Percentiles rank a stretch among this genome's conserved stretches.
Evolutionary conservation across 129 eudicot genomes (phyloP).

Genomic region (Chrysanthemum lavandulifolium): DNA sequence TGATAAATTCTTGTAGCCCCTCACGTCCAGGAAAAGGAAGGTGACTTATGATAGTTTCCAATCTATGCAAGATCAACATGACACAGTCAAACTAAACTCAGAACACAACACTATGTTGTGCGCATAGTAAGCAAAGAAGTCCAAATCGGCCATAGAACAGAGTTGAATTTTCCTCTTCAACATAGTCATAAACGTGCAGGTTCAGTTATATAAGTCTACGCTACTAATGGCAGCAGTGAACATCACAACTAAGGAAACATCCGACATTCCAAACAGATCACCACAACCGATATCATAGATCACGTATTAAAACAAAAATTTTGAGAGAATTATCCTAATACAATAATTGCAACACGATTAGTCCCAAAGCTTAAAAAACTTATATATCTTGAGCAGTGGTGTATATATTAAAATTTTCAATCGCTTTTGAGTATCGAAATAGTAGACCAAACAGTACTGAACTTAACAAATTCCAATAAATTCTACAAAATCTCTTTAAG

Average conservation of each 20-base stretch:
- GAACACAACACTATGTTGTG: not conserved
- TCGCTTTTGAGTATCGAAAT: too few species aligned
- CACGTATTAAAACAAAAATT: not conserved
- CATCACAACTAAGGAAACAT: not conserved
- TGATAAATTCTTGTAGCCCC: constrained; percentile 59
- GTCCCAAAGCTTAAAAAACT: too few species aligned
- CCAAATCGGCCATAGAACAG: too few species aligned
- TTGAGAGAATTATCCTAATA: not conserved
- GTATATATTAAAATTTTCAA: too few species aligned
- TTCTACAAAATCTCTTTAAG: too few species aligned
- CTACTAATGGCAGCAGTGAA: not conserved
- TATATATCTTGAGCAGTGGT: too few species aligned
- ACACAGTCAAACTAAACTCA: not conserved
- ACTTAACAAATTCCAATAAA: too few species aligned
- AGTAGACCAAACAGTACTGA: too few species aligned
- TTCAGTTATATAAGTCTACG: not conserved
- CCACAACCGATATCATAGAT: not conserved
- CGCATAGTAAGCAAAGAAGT: not conserved
- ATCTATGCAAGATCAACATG: constrained; percentile 40
- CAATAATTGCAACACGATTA: too few species aligned
- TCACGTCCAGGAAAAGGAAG: constrained; percentile 75
- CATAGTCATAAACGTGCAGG: too few species aligned
- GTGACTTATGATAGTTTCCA: constrained; percentile 71
- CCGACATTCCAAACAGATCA: not conserved
- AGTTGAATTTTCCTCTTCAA: too few species aligned